Percentiles rank a stretch among this genome's conserved stretches.
phyloP scores from a whole-genome alignment of 108 stramenopile species.

The Chaetoceros muelleri region DNA sequence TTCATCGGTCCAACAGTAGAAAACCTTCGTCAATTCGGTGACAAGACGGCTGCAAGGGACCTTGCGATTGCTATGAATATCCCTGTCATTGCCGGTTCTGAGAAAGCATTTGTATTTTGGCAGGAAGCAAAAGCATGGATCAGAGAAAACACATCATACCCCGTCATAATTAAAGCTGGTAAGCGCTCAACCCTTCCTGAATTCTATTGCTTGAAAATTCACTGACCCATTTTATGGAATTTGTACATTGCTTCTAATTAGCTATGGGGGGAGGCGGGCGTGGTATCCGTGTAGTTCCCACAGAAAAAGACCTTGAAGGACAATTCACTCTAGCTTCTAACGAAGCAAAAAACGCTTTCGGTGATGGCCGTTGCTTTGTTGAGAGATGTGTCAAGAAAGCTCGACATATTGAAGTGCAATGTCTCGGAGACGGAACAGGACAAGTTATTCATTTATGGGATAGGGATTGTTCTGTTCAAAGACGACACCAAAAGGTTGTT shows the following conservation, averaged over 20 bases:
- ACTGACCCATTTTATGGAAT: neutral
- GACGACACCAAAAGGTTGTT: conserved; percentile 96
- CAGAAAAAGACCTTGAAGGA: conserved; percentile 44
- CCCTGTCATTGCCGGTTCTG: conserved; percentile 89
- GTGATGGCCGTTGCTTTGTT: conserved; percentile 88
- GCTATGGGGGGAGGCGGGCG: conserved; percentile 91
- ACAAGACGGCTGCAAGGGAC: conserved; percentile 89
- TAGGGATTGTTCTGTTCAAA: conserved; percentile 96
- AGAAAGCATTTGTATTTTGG: conserved; percentile 69
- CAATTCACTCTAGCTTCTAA: conserved; percentile 66
- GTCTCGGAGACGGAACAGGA: conserved; percentile 89
- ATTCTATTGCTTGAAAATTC: neutral
- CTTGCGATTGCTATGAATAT: conserved; percentile 70
- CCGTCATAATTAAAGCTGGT: conserved; percentile 95
- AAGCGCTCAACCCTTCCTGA: neutral
- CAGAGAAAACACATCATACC: conserved; percentile 72
- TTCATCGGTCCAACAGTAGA: conserved; percentile 94
- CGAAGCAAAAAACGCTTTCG: conserved; percentile 87
- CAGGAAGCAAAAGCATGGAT: conserved; percentile 72
- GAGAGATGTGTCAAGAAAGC: conserved; percentile 89
- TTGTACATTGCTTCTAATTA: neutral
- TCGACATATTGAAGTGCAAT: conserved; percentile 95
- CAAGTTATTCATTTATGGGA: conserved; percentile 89
- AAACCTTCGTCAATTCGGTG: conserved; percentile 73
- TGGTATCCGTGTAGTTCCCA: conserved; percentile 90